A percentile compares a stretch with the other conserved stretches of the same genome.
These are phyloP conservation scores for Cryphonectria radicalis DNA, from an alignment of 2,329 filamentous ascomycete species.

Conservation along the genomic window DNA sequence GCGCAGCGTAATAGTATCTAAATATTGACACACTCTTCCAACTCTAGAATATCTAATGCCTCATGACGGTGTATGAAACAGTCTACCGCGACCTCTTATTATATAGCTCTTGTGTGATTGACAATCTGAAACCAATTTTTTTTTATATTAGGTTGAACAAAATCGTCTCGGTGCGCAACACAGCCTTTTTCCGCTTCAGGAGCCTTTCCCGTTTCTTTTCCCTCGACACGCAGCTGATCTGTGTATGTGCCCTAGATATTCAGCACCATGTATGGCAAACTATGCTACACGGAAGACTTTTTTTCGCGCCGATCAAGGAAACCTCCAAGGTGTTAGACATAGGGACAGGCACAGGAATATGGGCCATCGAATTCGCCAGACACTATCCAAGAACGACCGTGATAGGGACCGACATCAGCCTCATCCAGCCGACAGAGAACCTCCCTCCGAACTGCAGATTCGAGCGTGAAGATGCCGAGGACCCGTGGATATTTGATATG, in stretches of 20 bases:
- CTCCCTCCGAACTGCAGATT: slow-evolving; percentile 18
- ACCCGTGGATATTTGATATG: slow-evolving; percentile 16
- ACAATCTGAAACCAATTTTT: neutral
- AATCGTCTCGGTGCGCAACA: slow-evolving; percentile 15
- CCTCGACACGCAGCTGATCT: neutral
- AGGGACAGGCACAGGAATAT: slow-evolving; percentile 25
- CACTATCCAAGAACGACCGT: slow-evolving; percentile 21
- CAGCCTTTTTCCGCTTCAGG: too few species aligned
- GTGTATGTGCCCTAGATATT: slow-evolving; percentile 5
- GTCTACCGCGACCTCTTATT: neutral
- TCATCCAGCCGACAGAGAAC: slow-evolving; percentile 24
- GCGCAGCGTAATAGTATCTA: neutral
- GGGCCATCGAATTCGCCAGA: slow-evolving; percentile 26
- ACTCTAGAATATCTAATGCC: slow-evolving; percentile 13
- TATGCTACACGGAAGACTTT: slow-evolving; percentile 17
- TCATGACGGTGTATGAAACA: slow-evolving; percentile 16
- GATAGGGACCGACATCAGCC: slow-evolving; percentile 27
- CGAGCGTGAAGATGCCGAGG: slow-evolving; percentile 22
- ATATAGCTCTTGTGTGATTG: slow-evolving; percentile 1
- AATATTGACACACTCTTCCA: neutral
- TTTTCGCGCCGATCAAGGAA: slow-evolving; percentile 14
- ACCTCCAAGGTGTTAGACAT: slow-evolving; percentile 21
- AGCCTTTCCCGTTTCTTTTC: neutral
- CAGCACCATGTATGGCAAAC: slow-evolving; percentile 23
- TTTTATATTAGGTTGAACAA: slow-evolving; percentile 8